Base-by-base conservation (phyloP, 176 grass and related monocot genomes). In the barley (Hordeum vulgare) region DNA sequence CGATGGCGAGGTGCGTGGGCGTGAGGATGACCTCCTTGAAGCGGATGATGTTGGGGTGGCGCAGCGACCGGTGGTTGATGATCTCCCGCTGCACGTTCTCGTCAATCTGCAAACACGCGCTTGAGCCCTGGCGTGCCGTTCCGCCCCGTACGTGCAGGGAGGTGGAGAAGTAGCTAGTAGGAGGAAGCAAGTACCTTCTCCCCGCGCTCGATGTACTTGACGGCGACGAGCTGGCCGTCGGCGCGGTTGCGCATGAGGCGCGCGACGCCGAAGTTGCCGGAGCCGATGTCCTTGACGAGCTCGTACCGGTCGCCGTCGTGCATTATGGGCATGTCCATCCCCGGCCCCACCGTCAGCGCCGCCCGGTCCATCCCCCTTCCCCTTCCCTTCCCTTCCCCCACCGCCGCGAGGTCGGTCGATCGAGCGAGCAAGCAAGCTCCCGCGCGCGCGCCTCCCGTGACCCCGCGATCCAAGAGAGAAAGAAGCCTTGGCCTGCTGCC, bases 21-120 rank as follows among this genome's bases (percentile, higher is more conserved):
- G 89, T 94, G 54, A 94, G 92, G 86, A 91, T 88, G 60, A 94
- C 92, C 93, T 98, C 96, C 88, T 95, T 98, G 84, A 95, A 98
- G 59, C 91, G 89, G 73, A 98, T 89, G 35, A 98, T 95, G 80
- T 98, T 98, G 18, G 93, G 93, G 85, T 98, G 96, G 83, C 75
- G 94, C 37, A 98, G 82, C 23, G 91, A 95, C 39, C 83, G 88
- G 75, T 98, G 96, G 77, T 98, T 98, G 85, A 95, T 98, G 80
- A 98, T 98, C 86, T 98, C 96, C 68, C 93, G 86, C 82, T 89
- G 93, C 78, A 98, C 96, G 87, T 98, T 93, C 85, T 95, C 96
- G 89, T 98, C 96, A 35, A 98, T 98, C 96, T 98, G 87, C 70
- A 84, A 5, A 14, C 65, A 11, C 1, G 29, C 4, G 0, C 65